Evolutionary conservation across 2,329 filamentous ascomycete genomes (phyloP), one percentile per base, ranked within the genome.

Genomic region (Penicillium sp.): DNA sequence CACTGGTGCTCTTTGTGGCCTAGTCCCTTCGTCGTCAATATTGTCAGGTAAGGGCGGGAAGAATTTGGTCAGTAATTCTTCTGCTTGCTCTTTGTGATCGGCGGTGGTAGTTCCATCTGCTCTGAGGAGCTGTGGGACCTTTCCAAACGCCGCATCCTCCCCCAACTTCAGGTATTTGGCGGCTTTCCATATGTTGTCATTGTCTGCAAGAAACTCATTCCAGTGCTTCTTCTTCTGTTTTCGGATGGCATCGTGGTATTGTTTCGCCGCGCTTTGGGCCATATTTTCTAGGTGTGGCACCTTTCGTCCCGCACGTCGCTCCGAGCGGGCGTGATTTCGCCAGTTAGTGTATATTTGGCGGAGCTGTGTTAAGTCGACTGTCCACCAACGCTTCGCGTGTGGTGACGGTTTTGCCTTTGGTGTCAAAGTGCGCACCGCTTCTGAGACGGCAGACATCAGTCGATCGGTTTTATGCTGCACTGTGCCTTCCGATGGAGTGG

Each of bases 171-270:
- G 59, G 33, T 68, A 67, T 35, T 61, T 62, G 1, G 58, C 59
- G 60, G 60, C 65, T 55, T 66, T 66, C 63, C 53, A 68, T 26
- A 68, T 67, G 27, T 68, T 66, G 12, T 65, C 54, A 46, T 62
- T 65, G 49, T 65, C 59, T 31, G 47, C 57, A 2, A 67, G 58
- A 51, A 65, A 66, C 29, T 63, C 55, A 23, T 67, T 58, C 63
- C 54, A 67, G 57, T 66, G 57, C 37, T 62, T 65, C 58, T 62
- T 66, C 56, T 66, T 67, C 57, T 67, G 55, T 53, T 65, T 43
- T 45, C 53, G 26, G n/a, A n/a, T n/a, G n/a, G n/a, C n/a, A n/a
- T n/a, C n/a, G n/a, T n/a, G n/a, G n/a, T 62, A 65, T 62, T 62
- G 50, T 23, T 66, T 57, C 27, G 53, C 59, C 25, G 54, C 51